Evolutionary conservation across 1,284 basidiomycete species (phyloP), one percentile per base, ranked within the genome.

Genomic region (Ganoderma resinaceum): DNA sequence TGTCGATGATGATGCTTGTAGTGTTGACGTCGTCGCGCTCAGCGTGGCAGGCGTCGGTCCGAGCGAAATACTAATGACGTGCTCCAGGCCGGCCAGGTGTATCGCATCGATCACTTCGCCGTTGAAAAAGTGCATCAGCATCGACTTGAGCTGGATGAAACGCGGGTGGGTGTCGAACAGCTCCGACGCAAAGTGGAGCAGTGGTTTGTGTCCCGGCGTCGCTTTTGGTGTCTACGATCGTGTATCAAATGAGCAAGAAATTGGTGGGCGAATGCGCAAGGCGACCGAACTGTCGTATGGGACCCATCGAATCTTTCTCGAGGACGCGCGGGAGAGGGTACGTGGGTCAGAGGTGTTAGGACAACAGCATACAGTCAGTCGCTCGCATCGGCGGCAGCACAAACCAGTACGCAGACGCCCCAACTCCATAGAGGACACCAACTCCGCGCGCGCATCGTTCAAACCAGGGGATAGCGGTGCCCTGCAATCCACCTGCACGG

Each of bases 101-200:
- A 99, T 92, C 61, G 90, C 90, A 66, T 95, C 91, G 73, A 97
- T 88, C 64, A 88, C 89, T 82, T 98, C 93, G 52, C 91, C 95
- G 70, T 94, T 94, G 83, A 96, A 95, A 80, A 98, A 93, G 78
- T 93, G 92, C 76, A 99, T 87, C 6, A 99, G 86, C 77, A 97
- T 85, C 1, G 94, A 97, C 84, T 98, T 99, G 76, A 99, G 87
- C 76, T 96, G 95, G n/a, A 91, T 84, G 80, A 93, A 96, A 4
- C 94, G 91, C 3, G 96, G 95, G 80, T 97, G 95, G 0, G 93
- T 91, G 75, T 97, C 95, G 80, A 97, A 98, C 18, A 97, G 86
- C 71, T 95, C 94, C 2, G 95, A 97, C 37, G 95, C 95, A 79
- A 99, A 99, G 78, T 98, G 96, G 84, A 99, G 92, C 73, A 99